Evolutionary conservation across 495 filamentous ascomycete species (phyloP), one percentile per base, ranked within the genome.

Genomic region (Haplographium delicatum): DNA sequence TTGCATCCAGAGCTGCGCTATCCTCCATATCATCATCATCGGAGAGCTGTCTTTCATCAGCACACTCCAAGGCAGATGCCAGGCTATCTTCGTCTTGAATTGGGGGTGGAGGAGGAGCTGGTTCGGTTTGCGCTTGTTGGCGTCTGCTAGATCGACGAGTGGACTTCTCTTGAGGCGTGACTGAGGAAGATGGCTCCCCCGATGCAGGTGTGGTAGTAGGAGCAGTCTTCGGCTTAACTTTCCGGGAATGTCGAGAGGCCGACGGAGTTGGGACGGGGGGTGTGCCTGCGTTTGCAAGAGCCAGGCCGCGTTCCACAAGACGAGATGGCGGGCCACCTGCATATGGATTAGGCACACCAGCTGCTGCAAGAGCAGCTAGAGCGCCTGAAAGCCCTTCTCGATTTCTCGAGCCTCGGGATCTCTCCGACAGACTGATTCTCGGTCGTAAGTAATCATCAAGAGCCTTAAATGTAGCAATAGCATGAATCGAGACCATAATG

Each of bases 401-500:
- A 39, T 69, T 69, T 53, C 85, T 77, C 22, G 83, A 74, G 7
- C 71, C 73, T 44, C 84, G 78, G 20, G 93, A 87, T 13, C 89
- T 81, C 52, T 97, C 91, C 0, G 87, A 81, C 18, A 95, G 58
- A 57, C 73, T 88, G 47, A 99, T 96, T 46, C 91, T 75, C 2
- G 94, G 93, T 44, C 91, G 82, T 35, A 99, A 73, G 68, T 96
- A 99, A 63, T 99, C 94, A 61, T 97, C 93, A 24, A 99, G 70
- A 2, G 93, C 86, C 63, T 97, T 97, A 68, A 99, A 96, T 0
- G 90, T 96, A 7, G 94, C 91, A 64, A 99, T 97, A 24, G 94
- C 94, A 67, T 99, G 94, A 53, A 99, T 97, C 4, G 89, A 91
- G 13, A 99, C 91, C 84, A 95, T 96, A 54, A 97, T 89, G 52